Conservation (phyloP, 177 flowering plant genomes). For the Vitis hybrid region DNA sequence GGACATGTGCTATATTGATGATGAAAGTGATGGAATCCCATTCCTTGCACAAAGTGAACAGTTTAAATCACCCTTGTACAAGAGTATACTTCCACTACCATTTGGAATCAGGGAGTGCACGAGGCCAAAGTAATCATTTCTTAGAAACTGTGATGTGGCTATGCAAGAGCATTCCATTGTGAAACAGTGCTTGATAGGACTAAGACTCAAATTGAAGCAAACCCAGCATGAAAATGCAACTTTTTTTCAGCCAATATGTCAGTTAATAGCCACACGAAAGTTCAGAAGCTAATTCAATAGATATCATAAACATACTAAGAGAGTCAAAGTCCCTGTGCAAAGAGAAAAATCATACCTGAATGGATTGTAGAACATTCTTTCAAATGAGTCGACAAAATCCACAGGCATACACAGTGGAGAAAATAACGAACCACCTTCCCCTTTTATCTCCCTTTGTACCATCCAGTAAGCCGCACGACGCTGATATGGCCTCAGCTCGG, state of each 20-base stretch:
- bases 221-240: background rate
- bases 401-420: constrained; percentile 76
- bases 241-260: background rate
- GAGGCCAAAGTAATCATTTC: no score
- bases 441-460: constrained; percentile 70
- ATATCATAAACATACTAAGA: background rate
- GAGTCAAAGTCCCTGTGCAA: background rate
- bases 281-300: background rate
- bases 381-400: constrained; percentile 50
- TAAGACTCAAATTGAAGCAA: background rate
- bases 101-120: background rate
- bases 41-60: no score
- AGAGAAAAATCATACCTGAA: constrained; percentile 58
- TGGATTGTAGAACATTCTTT: constrained; percentile 84
- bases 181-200: no score
- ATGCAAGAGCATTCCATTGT: no score
- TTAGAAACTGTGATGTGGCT: no score
- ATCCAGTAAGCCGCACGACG: constrained; percentile 97
- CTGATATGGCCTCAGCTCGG: constrained; percentile 88
- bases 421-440: constrained; percentile 25
- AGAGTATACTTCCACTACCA: background rate
- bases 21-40: no score
- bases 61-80: background rate
- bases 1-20: no score
- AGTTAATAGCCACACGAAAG: background rate